Evolutionary conservation across 2,329 filamentous ascomycete species (phyloP).

Genomic region (Cryphonectria naterciae): DNA sequence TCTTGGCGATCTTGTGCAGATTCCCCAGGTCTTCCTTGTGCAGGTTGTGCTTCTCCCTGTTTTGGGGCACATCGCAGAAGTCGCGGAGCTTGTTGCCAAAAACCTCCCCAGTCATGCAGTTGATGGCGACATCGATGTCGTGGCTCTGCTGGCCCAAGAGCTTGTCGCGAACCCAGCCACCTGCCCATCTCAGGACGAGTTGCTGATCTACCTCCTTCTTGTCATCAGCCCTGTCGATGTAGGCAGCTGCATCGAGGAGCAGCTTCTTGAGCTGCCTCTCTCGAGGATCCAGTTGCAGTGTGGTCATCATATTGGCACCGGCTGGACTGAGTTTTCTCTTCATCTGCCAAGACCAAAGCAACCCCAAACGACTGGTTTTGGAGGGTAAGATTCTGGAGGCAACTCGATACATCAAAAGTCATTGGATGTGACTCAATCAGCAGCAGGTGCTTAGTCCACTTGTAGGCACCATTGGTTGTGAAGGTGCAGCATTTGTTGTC

Average conservation of each 20-base stretch:
- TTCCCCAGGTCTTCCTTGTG: constrained; percentile 66
- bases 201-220: constrained; percentile 45
- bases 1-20: constrained; percentile 86
- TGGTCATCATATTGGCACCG: constrained; percentile 29
- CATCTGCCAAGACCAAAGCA: constrained; percentile 24
- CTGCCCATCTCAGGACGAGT: constrained; percentile 74
- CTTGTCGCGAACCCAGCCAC: constrained; percentile 88
- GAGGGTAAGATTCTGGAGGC: not conserved
- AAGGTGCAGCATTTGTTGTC: constrained; percentile 3
- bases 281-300: constrained; percentile 63
- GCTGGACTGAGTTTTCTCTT: constrained; percentile 28
- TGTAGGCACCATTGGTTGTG: not conserved
- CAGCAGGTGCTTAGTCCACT: not conserved
- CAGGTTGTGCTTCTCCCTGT: constrained; percentile 64
- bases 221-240: constrained; percentile 57
- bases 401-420: constrained; percentile 20
- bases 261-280: constrained; percentile 76
- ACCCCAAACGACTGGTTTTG: not conserved
- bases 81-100: constrained; percentile 73
- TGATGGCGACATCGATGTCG: constrained; percentile 86
- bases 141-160: constrained; percentile 72
- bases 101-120: constrained; percentile 78
- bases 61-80: constrained; percentile 66
- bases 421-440: constrained; percentile 18
- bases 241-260: constrained; percentile 78